Percentiles rank a stretch among this genome's conserved stretches.
Conservation (phyloP, 2,329 filamentous ascomycete species). For the Pseudocercospora cruenta region DNA sequence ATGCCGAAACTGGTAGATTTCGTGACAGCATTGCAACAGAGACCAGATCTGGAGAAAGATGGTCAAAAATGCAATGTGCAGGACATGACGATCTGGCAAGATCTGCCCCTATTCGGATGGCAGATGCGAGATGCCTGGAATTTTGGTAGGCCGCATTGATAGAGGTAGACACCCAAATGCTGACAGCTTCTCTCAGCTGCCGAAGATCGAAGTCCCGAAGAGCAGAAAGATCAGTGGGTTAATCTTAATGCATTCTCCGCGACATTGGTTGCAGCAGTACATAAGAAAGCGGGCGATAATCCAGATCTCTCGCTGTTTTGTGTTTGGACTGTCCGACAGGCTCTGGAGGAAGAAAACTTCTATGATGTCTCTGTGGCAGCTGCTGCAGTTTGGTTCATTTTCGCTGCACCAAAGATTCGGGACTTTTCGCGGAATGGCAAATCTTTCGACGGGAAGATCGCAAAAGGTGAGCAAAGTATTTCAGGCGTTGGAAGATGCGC, state of each 20-base stretch:
- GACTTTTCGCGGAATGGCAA: slow-evolving; percentile 31
- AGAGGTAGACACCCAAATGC: neutral
- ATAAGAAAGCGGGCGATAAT: slow-evolving; percentile 22
- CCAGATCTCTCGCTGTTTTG: slow-evolving; percentile 37
- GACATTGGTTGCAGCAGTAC: slow-evolving; percentile 29
- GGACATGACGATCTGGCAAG: slow-evolving; percentile 33
- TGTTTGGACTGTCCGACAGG: slow-evolving; percentile 37
- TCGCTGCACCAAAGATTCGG: slow-evolving; percentile 32
- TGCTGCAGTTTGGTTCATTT: slow-evolving; percentile 37
- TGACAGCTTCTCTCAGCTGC: slow-evolving; percentile 24
- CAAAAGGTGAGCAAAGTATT: slow-evolving; percentile 21
- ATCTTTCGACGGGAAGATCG: slow-evolving; percentile 37
- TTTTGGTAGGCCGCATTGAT: slow-evolving; percentile 23
- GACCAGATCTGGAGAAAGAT: slow-evolving; percentile 25
- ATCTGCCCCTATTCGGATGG: slow-evolving; percentile 37
- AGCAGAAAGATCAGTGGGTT: slow-evolving; percentile 32
- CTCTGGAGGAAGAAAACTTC: slow-evolving; percentile 34
- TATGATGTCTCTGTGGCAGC: slow-evolving; percentile 31
- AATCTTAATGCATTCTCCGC: slow-evolving; percentile 39
- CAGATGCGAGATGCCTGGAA: slow-evolving; percentile 39
- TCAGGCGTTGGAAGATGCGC: neutral
- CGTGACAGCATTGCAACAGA: slow-evolving; percentile 24
- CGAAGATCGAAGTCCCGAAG: slow-evolving; percentile 24
- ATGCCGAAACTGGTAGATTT: slow-evolving; percentile 28
- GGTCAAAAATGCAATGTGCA: slow-evolving; percentile 30